These are phyloP conservation scores for Fusarium sp. DNA, from an alignment of 2,329 filamentous ascomycete genomes.

Conservation along the genomic window DNA sequence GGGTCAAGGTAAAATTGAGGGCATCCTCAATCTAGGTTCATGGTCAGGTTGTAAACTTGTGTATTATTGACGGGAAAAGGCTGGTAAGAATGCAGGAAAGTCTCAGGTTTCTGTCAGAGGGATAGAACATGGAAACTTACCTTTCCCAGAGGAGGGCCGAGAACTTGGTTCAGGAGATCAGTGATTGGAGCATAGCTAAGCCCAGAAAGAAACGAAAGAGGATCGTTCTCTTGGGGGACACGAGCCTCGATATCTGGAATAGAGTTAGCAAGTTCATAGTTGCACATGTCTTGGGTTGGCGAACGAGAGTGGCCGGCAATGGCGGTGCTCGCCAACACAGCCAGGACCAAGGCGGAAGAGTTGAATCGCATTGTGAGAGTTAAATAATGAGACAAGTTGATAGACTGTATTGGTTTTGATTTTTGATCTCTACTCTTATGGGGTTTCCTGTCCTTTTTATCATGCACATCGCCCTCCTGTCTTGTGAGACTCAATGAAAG, in stretches of 20 bases:
- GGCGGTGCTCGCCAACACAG: constrained; percentile 8
- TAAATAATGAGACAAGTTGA: neutral
- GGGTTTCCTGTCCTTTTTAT: neutral
- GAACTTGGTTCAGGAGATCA: constrained; percentile 5
- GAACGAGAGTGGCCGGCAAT: constrained; percentile 11
- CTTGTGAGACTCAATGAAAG: neutral
- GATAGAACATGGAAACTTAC: neutral
- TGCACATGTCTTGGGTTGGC: neutral
- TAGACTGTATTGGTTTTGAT: neutral
- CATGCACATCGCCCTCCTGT: neutral
- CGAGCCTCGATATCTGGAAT: constrained; percentile 6
- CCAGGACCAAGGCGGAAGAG: constrained; percentile 3
- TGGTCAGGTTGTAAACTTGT: neutral
- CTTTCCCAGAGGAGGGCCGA: constrained; percentile 13
- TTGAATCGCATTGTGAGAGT: constrained; percentile 16
- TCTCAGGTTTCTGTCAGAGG: neutral
- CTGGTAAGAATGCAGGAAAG: too few species aligned
- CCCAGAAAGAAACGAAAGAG: constrained; percentile 9
- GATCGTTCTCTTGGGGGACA: neutral
- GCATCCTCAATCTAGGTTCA: constrained; percentile 12
- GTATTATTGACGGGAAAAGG: neutral
- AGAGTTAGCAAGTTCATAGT: neutral
- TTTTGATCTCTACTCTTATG: neutral
- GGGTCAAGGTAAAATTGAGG: constrained; percentile 10
- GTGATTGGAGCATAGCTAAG: constrained; percentile 11